These are phyloP conservation scores for Gigaspora rosea DNA, from an alignment of 192 early-diverging fungal species.

Conservation along the genomic window DNA sequence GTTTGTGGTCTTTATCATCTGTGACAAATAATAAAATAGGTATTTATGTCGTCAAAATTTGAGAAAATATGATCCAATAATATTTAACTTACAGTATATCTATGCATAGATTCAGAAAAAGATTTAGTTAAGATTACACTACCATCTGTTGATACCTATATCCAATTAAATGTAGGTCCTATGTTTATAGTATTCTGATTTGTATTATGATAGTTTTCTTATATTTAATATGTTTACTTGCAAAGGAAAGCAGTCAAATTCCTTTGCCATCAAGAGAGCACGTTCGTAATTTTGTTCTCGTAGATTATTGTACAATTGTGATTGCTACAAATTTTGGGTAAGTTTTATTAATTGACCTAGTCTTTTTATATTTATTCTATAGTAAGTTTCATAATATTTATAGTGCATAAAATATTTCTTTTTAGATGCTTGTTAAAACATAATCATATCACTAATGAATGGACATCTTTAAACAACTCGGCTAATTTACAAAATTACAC, in stretches of 20 bases:
- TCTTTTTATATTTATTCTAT: background rate
- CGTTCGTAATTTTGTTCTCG: slow-evolving; percentile 52
- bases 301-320: slow-evolving; percentile 35
- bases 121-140: slow-evolving; percentile 30
- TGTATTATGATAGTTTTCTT: background rate
- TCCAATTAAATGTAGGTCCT: slow-evolving; percentile 17
- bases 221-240: background rate
- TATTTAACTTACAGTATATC: background rate
- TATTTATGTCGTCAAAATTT: slow-evolving; percentile 7
- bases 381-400: background rate
- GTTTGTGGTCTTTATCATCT: slow-evolving; percentile 66
- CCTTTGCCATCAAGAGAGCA: slow-evolving; percentile 35
- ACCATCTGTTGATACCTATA: slow-evolving; percentile 34
- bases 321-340: slow-evolving; percentile 51
- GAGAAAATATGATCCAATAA: background rate
- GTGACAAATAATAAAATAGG: slow-evolving; percentile 57
- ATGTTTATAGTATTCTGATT: background rate
- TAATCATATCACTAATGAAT: slow-evolving; percentile 34
- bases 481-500: slow-evolving; percentile 52
- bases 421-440: slow-evolving; percentile 46
- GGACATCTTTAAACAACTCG: slow-evolving; percentile 44
- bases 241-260: background rate
- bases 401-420: slow-evolving; percentile 28
- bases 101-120: slow-evolving; percentile 34
- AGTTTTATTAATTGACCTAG: background rate